Evolutionary conservation across 352 stramenopile genomes (phyloP), one percentile per base, ranked within the genome.

Genomic region (Pythium pyrilobum): DNA sequence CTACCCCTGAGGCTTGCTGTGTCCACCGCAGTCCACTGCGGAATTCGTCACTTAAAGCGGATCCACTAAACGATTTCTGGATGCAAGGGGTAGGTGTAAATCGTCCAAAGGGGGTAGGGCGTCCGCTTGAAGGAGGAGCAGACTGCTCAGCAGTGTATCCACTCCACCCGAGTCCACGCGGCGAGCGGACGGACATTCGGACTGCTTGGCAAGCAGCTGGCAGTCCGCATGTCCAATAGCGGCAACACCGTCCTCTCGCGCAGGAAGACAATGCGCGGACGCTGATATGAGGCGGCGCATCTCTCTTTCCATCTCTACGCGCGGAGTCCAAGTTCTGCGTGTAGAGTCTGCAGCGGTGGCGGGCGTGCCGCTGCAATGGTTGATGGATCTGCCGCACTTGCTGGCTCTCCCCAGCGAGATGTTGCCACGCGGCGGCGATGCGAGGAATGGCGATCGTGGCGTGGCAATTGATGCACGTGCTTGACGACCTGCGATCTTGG

Each of bases 1-100:
- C n/a, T n/a, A n/a, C n/a, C n/a, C n/a, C n/a, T n/a, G n/a, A n/a
- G n/a, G n/a, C n/a, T n/a, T n/a, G n/a, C n/a, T n/a, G n/a, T n/a
- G n/a, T 37, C 55, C 55, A 42, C 55, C 46, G 40, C 16, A 23
- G 46, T 57, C 39, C 55, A 63, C 46, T 16, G 16, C 34, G 8
- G 40, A 25, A 39, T 39, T 34, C 31, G 29, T 38, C 20, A 40
- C 44, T 41, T 28, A 18, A 39, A 43, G 18, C 0, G 33, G 9
- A 38, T 33, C 21, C 24, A 29, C 40, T 32, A 21, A 32, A 20
- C 8, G 32, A 23, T 20, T n/a, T n/a, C n/a, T n/a, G n/a, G n/a
- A n/a, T n/a, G 28, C 11, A 34, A 39, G 20, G 25, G 18, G 3
- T 55, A 46, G 50, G 37, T 28, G 13, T 46, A 18, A 9, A 33